Base-by-base conservation (phyloP, 768 basidiomycete species). In the Suillus lakei region DNA sequence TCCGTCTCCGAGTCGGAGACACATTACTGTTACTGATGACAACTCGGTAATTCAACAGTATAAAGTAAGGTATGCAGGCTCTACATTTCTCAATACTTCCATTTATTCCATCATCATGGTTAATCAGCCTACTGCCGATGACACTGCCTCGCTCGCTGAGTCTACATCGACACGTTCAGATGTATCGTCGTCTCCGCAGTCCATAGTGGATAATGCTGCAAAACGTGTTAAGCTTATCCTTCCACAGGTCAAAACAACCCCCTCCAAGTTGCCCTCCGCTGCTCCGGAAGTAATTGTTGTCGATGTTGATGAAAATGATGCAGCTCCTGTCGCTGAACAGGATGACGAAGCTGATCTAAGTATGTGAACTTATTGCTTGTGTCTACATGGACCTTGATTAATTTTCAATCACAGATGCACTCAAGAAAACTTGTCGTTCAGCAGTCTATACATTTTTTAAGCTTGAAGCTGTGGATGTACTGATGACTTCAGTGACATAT, bases 271-370 rank as follows among this genome's bases (percentile, higher is more conserved):
- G 23, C 46, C 23, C 23, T 48, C 46, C 6, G 13, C 48, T 50
- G 23, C 71, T 75, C 21, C 39, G 60, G 30, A 64, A 58, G 44
- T 43, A 8, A 50, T 50, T 28, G 26, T 28, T 16, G 13, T 48
- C 5, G 46, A 46, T n/a, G 18, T 21, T 9, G 7, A 46, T 12
- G n/a, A 46, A 46, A 46, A 23, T 23, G 26, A 50, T 28, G 26
- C 15, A 16, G 3, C 48, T 28, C 48, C 48, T 28, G 26, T 15
- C 7, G 15, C 26, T 2, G 48, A 50, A 50, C 26, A 28, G 48
- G 48, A 28, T 26, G 23, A 50, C 5, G 23, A 26, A 15, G 26
- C 23, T 15, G 23, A 50, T 50, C 48, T 50, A 50, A 26, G 48
- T 50, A 50, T 3, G 48, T 50, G 48, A 28, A 50, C 48, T 50